A percentile compares a stretch with the other conserved stretches of the same genome.
Evolutionary conservation across 1,284 basidiomycete genomes (phyloP).

Genomic region (Kalmanozyma brasiliensis): DNA sequence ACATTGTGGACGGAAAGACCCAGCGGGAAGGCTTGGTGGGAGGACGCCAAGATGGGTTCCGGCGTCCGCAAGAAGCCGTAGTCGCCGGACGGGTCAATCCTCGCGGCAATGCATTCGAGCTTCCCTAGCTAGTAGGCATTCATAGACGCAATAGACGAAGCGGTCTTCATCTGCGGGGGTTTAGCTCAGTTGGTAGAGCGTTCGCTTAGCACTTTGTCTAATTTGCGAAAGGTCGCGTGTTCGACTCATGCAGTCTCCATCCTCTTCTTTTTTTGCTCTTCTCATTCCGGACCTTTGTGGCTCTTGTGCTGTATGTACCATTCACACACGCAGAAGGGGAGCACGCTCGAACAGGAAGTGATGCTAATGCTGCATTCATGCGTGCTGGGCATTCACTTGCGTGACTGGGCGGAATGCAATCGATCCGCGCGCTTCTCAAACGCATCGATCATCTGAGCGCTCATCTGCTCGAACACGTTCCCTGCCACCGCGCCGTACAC

Average conservation of each 20-base stretch:
- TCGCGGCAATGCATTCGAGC: constrained; percentile 1
- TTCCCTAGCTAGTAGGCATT: too few species aligned
- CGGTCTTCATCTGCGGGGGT: constrained; percentile 10
- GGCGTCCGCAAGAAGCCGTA: constrained; percentile 7
- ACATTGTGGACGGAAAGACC: too few species aligned
- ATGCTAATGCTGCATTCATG: too few species aligned
- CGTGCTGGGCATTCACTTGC: too few species aligned
- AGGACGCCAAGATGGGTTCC: neutral
- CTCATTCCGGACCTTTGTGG: neutral
- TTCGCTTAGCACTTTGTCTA: constrained; percentile 56
- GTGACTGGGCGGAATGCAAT: constrained; percentile 14
- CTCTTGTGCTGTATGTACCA: neutral
- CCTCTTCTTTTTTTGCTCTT: constrained; percentile 5
- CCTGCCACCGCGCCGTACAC: constrained; percentile 83
- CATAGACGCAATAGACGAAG: neutral
- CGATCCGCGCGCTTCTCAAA: constrained; percentile 80
- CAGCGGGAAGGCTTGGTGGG: neutral
- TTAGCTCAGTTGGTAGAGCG: constrained; percentile 60
- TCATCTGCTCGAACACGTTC: constrained; percentile 85
- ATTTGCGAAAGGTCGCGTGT: constrained; percentile 55
- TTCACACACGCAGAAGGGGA: too few species aligned
- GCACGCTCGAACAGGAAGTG: too few species aligned
- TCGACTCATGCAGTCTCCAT: constrained; percentile 58
- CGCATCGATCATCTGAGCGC: constrained; percentile 87
- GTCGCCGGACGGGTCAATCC: constrained; percentile 27